phyloP scores from a whole-genome alignment of 768 basidiomycete genomes.

The Amanita brunnescens region DNA sequence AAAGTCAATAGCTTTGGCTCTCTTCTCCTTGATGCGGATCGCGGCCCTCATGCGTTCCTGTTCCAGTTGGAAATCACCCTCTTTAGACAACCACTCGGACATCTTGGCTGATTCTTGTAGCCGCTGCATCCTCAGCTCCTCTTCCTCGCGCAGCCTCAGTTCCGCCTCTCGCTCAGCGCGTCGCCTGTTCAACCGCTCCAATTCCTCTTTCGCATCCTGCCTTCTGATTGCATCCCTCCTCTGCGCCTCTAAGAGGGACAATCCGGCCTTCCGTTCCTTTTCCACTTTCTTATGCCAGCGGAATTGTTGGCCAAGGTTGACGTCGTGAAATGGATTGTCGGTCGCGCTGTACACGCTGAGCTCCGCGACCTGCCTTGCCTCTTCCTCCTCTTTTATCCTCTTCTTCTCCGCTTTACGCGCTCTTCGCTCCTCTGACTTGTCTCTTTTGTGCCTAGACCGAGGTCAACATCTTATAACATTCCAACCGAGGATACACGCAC shows the following conservation, averaged over 20 bases:
- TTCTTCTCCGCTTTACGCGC: slow-evolving; percentile 87
- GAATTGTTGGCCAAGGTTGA: slow-evolving; percentile 93
- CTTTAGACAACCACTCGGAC: slow-evolving; percentile 96
- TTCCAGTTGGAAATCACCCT: slow-evolving; percentile 94
- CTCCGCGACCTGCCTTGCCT: slow-evolving; percentile 87
- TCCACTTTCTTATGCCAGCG: slow-evolving; percentile 99
- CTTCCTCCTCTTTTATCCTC: slow-evolving; percentile 75
- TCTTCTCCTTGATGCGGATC: slow-evolving; percentile 91
- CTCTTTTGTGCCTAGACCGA: slow-evolving; percentile 60
- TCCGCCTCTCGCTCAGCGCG: slow-evolving; percentile 93
- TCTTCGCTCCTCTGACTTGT: slow-evolving; percentile 78
- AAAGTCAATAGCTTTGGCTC: slow-evolving; percentile 98
- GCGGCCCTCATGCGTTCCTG: slow-evolving; percentile 87
- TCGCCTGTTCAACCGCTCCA: slow-evolving; percentile 83
- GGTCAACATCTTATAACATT: slow-evolving; percentile 4
- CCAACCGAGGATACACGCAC: slow-evolving; percentile 19
- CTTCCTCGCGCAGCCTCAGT: slow-evolving; percentile 81
- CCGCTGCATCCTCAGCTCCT: slow-evolving; percentile 82
- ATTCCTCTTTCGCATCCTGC: slow-evolving; percentile 90
- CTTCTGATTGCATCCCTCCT: slow-evolving; percentile 70
- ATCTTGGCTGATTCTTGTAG: slow-evolving; percentile 93
- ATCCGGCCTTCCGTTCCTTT: slow-evolving; percentile 84
- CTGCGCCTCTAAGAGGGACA: slow-evolving; percentile 72
- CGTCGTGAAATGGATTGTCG: slow-evolving; percentile 98
- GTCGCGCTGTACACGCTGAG: slow-evolving; percentile 93